A percentile compares a stretch with the other conserved stretches of the same genome.
phyloP scores from a whole-genome alignment of 495 filamentous ascomycete species.

The Aspergillus nidulans region DNA sequence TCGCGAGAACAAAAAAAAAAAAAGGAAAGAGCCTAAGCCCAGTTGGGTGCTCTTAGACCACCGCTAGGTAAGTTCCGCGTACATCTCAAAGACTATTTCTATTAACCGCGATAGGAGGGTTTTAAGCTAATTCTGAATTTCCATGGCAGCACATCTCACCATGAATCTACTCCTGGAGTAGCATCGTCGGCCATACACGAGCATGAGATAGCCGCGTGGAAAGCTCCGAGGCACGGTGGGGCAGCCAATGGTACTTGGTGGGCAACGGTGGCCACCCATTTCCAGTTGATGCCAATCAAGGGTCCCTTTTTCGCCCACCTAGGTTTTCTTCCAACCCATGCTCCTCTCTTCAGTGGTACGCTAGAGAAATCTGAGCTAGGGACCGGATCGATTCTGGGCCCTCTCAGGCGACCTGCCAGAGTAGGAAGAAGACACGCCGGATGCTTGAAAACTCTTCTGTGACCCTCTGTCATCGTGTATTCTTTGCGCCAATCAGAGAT shows the following conservation, averaged over 20 bases:
- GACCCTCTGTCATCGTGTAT: slow-evolving; percentile 1
- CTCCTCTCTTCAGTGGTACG: slow-evolving; percentile 4
- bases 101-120: background rate
- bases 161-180: too few species aligned
- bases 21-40: background rate
- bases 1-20: slow-evolving; percentile 4
- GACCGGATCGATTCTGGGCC: background rate
- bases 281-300: slow-evolving; percentile 6
- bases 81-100: background rate
- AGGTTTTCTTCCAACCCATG: background rate
- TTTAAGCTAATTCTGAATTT: too few species aligned
- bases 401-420: slow-evolving; percentile 22
- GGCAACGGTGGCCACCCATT: background rate
- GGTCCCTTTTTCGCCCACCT: background rate
- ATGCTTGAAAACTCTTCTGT: background rate
- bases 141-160: too few species aligned
- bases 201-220: background rate
- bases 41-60: background rate
- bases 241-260: background rate
- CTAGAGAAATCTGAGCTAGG: slow-evolving; percentile 8
- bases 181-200: too few species aligned
- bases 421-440: slow-evolving; percentile 18
- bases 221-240: background rate
- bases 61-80: background rate
- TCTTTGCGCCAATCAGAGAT: background rate